Evolutionary conservation across 139 green algal genomes (phyloP).

Genomic region (Tetraselmis chui): DNA sequence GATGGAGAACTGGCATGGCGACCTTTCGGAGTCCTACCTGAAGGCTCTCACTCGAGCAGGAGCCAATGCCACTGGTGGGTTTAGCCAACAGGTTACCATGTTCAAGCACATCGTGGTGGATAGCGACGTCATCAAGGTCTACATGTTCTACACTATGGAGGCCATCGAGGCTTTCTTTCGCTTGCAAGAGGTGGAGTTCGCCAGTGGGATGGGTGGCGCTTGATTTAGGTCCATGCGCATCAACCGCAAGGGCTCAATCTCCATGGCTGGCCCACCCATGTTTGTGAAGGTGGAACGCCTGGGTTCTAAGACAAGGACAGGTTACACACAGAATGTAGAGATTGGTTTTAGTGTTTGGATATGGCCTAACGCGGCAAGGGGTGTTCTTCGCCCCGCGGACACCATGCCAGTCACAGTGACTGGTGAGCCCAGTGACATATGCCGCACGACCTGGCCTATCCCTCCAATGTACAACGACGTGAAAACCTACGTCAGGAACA

Average conservation of each 20-base stretch:
- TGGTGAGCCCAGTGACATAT: neutral
- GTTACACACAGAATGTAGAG: neutral
- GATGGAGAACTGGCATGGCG: neutral
- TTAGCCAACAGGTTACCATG: neutral
- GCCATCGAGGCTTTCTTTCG: neutral
- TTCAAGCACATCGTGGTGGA: neutral
- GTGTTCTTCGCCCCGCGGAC: neutral
- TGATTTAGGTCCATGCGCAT: neutral
- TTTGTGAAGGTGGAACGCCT: neutral
- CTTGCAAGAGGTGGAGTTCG: neutral
- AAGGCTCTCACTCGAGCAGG: neutral
- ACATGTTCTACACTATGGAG: constrained; percentile 1
- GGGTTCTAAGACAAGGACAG: neutral
- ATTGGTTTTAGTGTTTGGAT: neutral
- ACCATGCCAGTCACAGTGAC: neutral
- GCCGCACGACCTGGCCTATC: no score
- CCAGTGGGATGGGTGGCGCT: neutral
- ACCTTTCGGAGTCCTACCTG: neutral
- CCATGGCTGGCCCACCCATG: neutral
- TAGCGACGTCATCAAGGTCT: neutral
- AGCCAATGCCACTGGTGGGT: neutral
- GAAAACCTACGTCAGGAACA: no score
- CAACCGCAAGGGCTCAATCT: neutral
- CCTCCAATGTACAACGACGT: no score
- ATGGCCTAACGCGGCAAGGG: neutral